phyloP scores from a whole-genome alignment of 2,329 filamentous ascomycete species.

The Chaetothyriales sp. region DNA sequence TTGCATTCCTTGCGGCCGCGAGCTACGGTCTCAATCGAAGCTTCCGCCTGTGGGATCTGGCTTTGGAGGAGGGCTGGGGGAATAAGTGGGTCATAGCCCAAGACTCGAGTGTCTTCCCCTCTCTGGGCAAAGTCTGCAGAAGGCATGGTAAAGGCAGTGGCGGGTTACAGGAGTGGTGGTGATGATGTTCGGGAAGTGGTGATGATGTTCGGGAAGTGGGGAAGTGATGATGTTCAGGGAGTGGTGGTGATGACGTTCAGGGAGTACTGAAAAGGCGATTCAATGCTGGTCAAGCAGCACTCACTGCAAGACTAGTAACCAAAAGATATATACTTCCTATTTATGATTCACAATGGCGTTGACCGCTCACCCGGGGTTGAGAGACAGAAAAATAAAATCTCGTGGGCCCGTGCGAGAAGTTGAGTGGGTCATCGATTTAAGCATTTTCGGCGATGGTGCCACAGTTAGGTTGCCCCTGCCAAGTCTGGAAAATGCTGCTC shows the following conservation, averaged over 20 bases:
- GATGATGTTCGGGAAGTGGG: too few relatives aligned
- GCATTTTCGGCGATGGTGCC: too few relatives aligned
- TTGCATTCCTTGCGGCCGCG: constrained; percentile 47
- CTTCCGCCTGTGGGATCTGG: constrained; percentile 54
- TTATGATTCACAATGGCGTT: not conserved
- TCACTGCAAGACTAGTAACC: not conserved
- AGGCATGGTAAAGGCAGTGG: constrained; percentile 41
- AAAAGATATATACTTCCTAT: not conserved
- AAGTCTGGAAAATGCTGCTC: too few relatives aligned
- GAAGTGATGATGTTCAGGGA: not conserved
- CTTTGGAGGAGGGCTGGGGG: constrained; percentile 89
- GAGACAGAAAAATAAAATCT: not conserved
- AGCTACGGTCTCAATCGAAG: constrained; percentile 41
- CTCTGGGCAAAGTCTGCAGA: constrained; percentile 10
- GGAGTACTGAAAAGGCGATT: not conserved
- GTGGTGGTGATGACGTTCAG: not conserved
- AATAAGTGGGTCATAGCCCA: constrained; percentile 85
- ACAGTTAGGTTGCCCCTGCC: too few relatives aligned
- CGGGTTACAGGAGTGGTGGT: constrained; percentile 18
- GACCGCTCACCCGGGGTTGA: not conserved
- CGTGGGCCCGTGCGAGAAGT: not conserved
- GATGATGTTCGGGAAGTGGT: not conserved
- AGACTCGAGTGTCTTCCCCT: constrained; percentile 39
- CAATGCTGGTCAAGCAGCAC: not conserved
- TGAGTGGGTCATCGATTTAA: too few relatives aligned